Percentiles rank a stretch among this genome's conserved stretches.
These are phyloP conservation scores for Aspergillus indologenus DNA, from an alignment of 495 filamentous ascomycete species.

Conservation along the genomic window DNA sequence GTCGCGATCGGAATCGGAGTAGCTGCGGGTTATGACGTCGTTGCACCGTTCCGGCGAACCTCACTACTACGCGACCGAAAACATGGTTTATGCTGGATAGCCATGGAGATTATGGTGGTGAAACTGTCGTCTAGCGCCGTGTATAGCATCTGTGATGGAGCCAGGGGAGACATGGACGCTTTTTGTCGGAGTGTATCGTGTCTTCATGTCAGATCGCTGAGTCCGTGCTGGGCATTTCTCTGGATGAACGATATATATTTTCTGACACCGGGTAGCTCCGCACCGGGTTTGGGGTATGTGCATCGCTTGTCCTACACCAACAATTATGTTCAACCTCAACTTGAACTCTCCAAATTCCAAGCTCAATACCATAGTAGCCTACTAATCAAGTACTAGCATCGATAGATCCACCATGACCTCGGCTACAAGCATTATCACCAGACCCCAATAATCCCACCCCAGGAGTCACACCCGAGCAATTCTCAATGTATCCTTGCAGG, in stretches of 20 bases:
- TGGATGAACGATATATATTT: neutral
- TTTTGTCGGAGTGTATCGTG: no score
- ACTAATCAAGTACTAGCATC: no score
- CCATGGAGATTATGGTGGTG: neutral
- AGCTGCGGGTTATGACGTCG: constrained; percentile 34
- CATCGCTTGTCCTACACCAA: no score
- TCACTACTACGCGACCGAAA: neutral
- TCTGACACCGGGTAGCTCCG: neutral
- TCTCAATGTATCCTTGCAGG: neutral
- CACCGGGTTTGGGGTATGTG: neutral
- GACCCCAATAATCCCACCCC: neutral
- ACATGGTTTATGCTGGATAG: neutral
- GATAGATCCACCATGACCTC: no score
- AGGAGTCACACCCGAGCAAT: neutral
- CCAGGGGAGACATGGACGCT: neutral
- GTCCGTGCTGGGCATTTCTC: neutral
- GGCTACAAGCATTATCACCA: neutral
- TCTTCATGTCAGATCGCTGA: neutral
- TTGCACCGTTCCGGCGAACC: constrained; percentile 10
- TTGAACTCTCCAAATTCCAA: no score
- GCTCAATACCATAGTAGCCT: no score
- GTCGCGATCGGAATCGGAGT: constrained; percentile 11
- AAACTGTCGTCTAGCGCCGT: neutral
- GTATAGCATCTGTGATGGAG: neutral
- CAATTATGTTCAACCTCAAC: no score